A percentile compares a stretch with the other conserved stretches of the same genome.
phyloP scores from a whole-genome alignment of 495 filamentous ascomycete species.

The Sordaria brevicollis region DNA sequence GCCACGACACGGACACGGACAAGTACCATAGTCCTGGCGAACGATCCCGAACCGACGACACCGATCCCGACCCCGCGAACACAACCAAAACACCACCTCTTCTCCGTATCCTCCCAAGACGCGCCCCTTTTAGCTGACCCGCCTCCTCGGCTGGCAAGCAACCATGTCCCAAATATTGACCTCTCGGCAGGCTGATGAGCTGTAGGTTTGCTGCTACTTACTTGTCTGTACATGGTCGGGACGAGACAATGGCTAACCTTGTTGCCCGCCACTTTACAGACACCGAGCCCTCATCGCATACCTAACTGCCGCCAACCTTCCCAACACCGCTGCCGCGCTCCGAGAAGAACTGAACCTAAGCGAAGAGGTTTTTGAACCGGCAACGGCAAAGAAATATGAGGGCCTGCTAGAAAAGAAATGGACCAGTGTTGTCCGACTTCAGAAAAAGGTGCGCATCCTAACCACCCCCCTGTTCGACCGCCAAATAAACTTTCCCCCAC shows the following conservation, averaged over 20 bases:
- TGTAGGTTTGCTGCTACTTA: conserved; percentile 45
- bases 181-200: conserved; percentile 73
- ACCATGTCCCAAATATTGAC: conserved; percentile 72
- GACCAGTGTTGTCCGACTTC: conserved; percentile 82
- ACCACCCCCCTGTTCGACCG: background rate
- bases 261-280: conserved; percentile 32
- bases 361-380: conserved; percentile 59
- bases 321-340: conserved; percentile 55
- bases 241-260: conserved; percentile 5
- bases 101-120: conserved; percentile 4
- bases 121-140: background rate
- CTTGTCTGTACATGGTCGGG: background rate
- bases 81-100: conserved; percentile 1
- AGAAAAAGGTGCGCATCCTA: conserved; percentile 64
- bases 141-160: conserved; percentile 4
- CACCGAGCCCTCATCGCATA: conserved; percentile 90
- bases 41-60: background rate
- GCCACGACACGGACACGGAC: conserved; percentile 1
- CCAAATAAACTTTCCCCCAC: background rate
- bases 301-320: conserved; percentile 59
- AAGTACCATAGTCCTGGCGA: background rate
- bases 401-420: conserved; percentile 90
- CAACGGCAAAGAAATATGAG: conserved; percentile 79
- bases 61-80: background rate
- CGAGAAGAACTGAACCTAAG: conserved; percentile 54